Percentiles rank a stretch among this genome's conserved stretches.
Evolutionary conservation across 805 yeast species (phyloP).

Genomic region (Barnettozyma sp.): DNA sequence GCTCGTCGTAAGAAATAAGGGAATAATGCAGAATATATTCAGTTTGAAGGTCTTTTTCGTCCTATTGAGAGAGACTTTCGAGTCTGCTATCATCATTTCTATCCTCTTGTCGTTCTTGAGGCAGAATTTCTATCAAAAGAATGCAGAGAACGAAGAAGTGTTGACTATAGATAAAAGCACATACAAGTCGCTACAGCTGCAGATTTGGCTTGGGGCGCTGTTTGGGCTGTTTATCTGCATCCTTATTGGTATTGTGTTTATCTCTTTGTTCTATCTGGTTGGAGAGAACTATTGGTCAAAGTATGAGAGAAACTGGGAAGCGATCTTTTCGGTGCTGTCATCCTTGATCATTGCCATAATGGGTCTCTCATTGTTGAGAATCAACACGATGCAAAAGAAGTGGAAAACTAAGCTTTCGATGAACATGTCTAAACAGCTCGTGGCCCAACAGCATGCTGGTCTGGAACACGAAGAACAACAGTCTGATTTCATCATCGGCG

Average conservation of each 20-base stretch:
- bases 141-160: conserved; percentile 6
- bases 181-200: conserved; percentile 46
- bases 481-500: conserved; percentile 14
- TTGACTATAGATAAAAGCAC: conserved; percentile 26
- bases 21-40: conserved; percentile 26
- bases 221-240: conserved; percentile 66
- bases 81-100: conserved; percentile 87
- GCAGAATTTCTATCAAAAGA: conserved; percentile 59
- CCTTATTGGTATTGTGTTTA: conserved; percentile 64
- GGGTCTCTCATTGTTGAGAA: conserved; percentile 79
- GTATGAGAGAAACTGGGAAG: conserved; percentile 89
- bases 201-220: conserved; percentile 80
- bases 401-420: conserved; percentile 67
- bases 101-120: conserved; percentile 86
- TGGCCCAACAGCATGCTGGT: conserved; percentile 12
- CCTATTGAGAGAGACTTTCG: conserved; percentile 87
- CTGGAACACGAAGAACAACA: conserved; percentile 13
- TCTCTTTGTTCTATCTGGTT: conserved; percentile 64
- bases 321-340: conserved; percentile 71
- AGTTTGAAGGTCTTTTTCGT: conserved; percentile 66
- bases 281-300: conserved; percentile 84
- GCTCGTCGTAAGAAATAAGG: too few species aligned
- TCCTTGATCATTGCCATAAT: conserved; percentile 74
- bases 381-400: conserved; percentile 76
- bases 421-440: conserved; percentile 41